A percentile compares a stretch with the other conserved stretches of the same genome.
phyloP scores from a whole-genome alignment of 495 filamentous ascomycete genomes.

The Xylaria palmicola region DNA sequence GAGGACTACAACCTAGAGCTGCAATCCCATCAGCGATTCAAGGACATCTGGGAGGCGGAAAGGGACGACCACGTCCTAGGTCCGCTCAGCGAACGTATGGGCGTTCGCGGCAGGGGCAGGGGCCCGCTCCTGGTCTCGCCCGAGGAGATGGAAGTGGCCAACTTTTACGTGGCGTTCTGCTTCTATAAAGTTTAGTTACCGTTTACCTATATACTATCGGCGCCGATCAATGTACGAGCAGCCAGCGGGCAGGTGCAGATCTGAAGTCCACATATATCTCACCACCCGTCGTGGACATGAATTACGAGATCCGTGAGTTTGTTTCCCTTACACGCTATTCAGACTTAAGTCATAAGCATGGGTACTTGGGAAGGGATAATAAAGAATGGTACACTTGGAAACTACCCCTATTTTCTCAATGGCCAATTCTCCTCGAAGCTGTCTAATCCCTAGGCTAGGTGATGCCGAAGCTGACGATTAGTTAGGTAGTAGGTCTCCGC shows the following conservation, averaged over 20 bases:
- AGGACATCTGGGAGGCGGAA: constrained; percentile 87
- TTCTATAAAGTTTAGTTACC: constrained; percentile 80
- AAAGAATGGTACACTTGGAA: too few relatives aligned
- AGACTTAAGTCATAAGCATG: neutral
- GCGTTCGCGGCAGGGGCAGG: constrained; percentile 69
- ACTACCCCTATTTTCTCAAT: too few relatives aligned
- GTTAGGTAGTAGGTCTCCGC: too few relatives aligned
- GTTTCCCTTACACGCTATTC: neutral
- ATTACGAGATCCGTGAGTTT: neutral
- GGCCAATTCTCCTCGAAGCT: too few relatives aligned
- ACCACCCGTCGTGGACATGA: neutral
- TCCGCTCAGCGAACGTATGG: constrained; percentile 88
- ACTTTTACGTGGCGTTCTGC: constrained; percentile 89
- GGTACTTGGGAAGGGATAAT: neutral
- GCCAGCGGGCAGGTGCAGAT: neutral
- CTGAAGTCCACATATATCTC: neutral
- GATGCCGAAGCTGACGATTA: too few relatives aligned
- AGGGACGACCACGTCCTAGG: constrained; percentile 77
- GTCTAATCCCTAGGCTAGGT: too few relatives aligned
- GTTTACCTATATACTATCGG: neutral
- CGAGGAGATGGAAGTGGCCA: constrained; percentile 86
- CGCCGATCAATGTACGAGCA: neutral
- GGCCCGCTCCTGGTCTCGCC: constrained; percentile 67
- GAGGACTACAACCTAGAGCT: constrained; percentile 96
- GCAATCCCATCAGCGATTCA: constrained; percentile 84